Conservation (phyloP, 78 protist species). For the Guillardia theta region DNA sequence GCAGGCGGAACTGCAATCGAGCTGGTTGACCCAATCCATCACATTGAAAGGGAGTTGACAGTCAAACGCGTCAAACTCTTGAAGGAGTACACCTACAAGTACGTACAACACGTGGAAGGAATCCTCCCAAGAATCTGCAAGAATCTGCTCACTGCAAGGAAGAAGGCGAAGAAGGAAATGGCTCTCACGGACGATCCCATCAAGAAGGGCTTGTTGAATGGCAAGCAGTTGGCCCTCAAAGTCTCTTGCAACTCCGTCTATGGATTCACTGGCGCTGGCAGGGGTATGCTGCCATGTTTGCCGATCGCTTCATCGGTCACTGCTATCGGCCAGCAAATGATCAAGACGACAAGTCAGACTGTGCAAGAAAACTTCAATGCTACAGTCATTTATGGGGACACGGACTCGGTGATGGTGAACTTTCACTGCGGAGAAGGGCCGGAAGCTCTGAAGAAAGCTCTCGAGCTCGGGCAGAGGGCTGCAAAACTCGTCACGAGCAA, state of each 20-base stretch:
- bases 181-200: not conserved
- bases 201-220: not conserved
- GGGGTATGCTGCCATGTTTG: slow-evolving; percentile 96
- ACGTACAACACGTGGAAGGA: not conserved
- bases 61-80: not conserved
- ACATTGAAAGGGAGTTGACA: not conserved
- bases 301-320: slow-evolving; percentile 93
- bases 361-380: slow-evolving; percentile 81
- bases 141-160: not conserved
- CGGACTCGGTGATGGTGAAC: slow-evolving; percentile 13
- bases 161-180: not conserved
- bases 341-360: slow-evolving; percentile 77
- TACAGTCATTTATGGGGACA: not conserved
- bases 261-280: slow-evolving; percentile 40
- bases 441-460: not conserved
- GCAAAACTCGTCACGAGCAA: not conserved
- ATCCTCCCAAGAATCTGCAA: slow-evolving; percentile 3
- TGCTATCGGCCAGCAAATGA: slow-evolving; percentile 97
- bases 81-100: not conserved
- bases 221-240: not conserved
- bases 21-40: not conserved
- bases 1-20: not conserved
- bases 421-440: not conserved
- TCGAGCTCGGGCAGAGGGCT: not conserved
- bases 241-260: not conserved